Evolutionary conservation across 768 basidiomycete genomes (phyloP).

Genomic region (Leccinellum albellum): DNA sequence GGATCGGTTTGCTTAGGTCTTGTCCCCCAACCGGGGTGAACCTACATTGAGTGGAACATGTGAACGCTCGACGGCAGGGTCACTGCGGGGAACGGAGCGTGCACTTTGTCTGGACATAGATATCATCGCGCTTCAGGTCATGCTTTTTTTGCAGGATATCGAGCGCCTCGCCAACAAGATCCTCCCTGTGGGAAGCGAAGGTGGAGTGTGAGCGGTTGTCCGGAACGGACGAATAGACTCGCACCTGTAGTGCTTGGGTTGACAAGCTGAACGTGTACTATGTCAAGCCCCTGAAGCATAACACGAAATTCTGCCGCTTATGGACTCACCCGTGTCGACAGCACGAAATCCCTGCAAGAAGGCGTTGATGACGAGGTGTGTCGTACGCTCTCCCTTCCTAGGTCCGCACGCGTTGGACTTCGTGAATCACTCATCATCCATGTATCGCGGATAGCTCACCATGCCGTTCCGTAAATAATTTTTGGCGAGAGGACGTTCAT

Average conservation of each 20-base stretch:
- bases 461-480: constrained; percentile 62
- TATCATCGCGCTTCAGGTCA: constrained; percentile 60
- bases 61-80: neutral
- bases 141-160: constrained; percentile 51
- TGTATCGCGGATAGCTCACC: constrained; percentile 34
- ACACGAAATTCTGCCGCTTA: neutral
- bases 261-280: constrained; percentile 48
- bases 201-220: neutral
- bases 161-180: constrained; percentile 76
- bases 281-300: constrained; percentile 15
- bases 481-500: constrained; percentile 37
- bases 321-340: constrained; percentile 72
- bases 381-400: constrained; percentile 78
- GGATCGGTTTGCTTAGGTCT: constrained; percentile 63
- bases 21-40: constrained; percentile 75
- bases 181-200: constrained; percentile 49
- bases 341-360: constrained; percentile 75
- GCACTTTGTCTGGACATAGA: constrained; percentile 82
- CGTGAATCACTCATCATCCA: neutral
- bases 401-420: neutral
- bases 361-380: constrained; percentile 64
- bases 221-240: neutral
- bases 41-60: constrained; percentile 34
- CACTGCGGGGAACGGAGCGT: constrained; percentile 3
- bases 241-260: constrained; percentile 71